A percentile compares a stretch with the other conserved stretches of the same genome.
These are phyloP conservation scores for Backusella luteola DNA, from an alignment of 192 early-diverging fungal genomes.

Conservation along the genomic window DNA sequence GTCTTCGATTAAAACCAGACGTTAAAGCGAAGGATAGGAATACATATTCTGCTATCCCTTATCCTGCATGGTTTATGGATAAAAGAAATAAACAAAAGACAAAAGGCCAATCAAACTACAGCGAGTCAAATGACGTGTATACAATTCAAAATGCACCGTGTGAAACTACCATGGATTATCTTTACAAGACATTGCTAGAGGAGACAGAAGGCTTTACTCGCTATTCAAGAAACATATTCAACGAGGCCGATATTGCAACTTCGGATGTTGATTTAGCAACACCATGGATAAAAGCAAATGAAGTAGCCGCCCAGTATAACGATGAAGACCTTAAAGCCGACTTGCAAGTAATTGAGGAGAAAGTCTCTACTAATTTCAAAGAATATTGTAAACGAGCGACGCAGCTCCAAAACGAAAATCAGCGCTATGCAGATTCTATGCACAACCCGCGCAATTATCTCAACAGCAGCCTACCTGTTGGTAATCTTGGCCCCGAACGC, in stretches of 20 bases:
- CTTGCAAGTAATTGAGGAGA: neutral
- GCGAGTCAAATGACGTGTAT: neutral
- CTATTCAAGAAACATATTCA: conserved; percentile 8
- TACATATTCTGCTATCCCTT: neutral
- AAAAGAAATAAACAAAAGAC: conserved; percentile 8
- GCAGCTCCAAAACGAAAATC: neutral
- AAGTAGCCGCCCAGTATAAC: neutral
- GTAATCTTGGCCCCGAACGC: neutral
- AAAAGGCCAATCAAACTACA: neutral
- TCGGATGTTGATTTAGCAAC: neutral
- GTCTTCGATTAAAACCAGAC: conserved; percentile 13
- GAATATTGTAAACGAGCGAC: neutral
- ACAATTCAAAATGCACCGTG: neutral
- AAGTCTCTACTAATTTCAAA: neutral
- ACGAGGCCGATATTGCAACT: neutral
- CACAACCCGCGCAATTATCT: neutral
- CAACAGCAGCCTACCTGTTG: neutral
- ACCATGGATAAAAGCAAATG: neutral
- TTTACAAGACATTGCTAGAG: neutral
- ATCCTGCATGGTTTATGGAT: conserved; percentile 31
- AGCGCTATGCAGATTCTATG: neutral
- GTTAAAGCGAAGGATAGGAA: conserved; percentile 2
- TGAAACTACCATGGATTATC: conserved; percentile 24
- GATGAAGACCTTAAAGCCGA: neutral
- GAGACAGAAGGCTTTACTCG: conserved; percentile 8